Percentiles rank a stretch among this genome's conserved stretches.
Conservation (phyloP, 805 yeast species). For the Ogataea nonfermentans region DNA sequence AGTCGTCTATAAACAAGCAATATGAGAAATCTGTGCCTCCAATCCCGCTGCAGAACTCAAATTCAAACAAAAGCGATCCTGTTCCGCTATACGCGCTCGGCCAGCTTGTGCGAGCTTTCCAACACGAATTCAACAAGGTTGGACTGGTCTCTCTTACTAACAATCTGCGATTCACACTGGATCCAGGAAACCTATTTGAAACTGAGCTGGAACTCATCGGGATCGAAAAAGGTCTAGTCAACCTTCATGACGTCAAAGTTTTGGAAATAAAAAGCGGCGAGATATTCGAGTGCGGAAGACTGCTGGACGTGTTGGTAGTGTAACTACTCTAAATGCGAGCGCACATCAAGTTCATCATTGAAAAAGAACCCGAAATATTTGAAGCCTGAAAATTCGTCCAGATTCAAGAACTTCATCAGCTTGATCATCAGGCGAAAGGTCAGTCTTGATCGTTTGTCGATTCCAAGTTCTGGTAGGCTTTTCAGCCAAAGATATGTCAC, state of each 20-base stretch:
- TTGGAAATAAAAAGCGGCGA: slow-evolving; percentile 66
- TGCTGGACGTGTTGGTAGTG: slow-evolving; percentile 65
- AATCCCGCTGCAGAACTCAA: slow-evolving; percentile 30
- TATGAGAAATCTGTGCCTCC: slow-evolving; percentile 38
- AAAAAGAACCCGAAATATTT: slow-evolving; percentile 31
- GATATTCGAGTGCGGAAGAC: slow-evolving; percentile 64
- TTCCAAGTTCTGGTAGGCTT: slow-evolving; percentile 19
- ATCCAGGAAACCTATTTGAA: slow-evolving; percentile 62
- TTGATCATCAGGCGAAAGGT: slow-evolving; percentile 22
- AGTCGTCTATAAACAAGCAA: slow-evolving; percentile 34
- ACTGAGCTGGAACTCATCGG: slow-evolving; percentile 61
- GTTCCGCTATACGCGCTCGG: slow-evolving; percentile 31
- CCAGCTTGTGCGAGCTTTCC: slow-evolving; percentile 28
- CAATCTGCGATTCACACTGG: slow-evolving; percentile 60
- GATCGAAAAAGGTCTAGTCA: slow-evolving; percentile 60
- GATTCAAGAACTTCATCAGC: slow-evolving; percentile 23
- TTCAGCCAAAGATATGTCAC: slow-evolving; percentile 31
- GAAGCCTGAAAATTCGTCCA: slow-evolving; percentile 24
- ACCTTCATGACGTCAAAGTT: slow-evolving; percentile 62
- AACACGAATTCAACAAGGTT: slow-evolving; percentile 40
- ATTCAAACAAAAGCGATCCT: slow-evolving; percentile 22
- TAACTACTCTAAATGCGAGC: slow-evolving; percentile 17
- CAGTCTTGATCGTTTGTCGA: slow-evolving; percentile 15
- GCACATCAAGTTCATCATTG: slow-evolving; percentile 26
- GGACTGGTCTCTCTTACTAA: slow-evolving; percentile 66